Percentiles rank a stretch among this genome's conserved stretches.
These are phyloP conservation scores for Torrubiella hemipterigena DNA, from an alignment of 2,329 filamentous ascomycete genomes.

Conservation along the genomic window DNA sequence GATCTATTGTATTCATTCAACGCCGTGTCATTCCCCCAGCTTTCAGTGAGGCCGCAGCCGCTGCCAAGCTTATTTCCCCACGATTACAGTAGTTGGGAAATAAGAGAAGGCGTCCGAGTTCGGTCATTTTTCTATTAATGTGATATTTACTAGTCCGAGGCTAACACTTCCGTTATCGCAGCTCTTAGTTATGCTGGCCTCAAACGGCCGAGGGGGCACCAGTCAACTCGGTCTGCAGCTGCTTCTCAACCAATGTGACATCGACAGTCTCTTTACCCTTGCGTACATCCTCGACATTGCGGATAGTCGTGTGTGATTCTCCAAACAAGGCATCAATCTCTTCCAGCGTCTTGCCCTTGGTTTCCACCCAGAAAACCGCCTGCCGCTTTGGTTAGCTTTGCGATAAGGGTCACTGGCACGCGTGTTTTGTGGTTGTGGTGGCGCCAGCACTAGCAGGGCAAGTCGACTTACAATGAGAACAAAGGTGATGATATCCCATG, in stretches of 20 bases:
- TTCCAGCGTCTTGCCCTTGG: constrained; percentile 31
- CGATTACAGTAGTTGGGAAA: too few relatives aligned
- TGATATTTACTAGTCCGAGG: too few relatives aligned
- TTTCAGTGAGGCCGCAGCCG: too few relatives aligned
- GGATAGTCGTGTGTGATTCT: constrained; percentile 8
- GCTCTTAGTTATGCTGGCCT: too few relatives aligned
- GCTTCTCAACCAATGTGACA: constrained; percentile 1
- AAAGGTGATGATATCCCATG: constrained; percentile 13
- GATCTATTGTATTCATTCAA: too few relatives aligned
- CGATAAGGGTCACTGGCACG: background rate
- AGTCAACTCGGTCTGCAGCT: constrained; percentile 2
- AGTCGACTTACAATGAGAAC: constrained; percentile 7
- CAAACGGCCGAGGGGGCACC: too few relatives aligned
- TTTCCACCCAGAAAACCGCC: constrained; percentile 19
- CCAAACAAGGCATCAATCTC: constrained; percentile 24
- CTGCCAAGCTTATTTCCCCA: too few relatives aligned
- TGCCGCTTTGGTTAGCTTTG: background rate
- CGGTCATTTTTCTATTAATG: too few relatives aligned
- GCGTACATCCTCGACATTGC: constrained; percentile 10
- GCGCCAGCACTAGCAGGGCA: background rate
- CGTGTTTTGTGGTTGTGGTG: too few relatives aligned
- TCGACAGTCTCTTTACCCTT: constrained; percentile 4
- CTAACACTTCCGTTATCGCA: too few relatives aligned
- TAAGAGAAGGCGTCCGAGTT: too few relatives aligned
- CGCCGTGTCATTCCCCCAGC: too few relatives aligned